Base-by-base conservation (phyloP, 148 eudicot genomes). In the Amaranthus hypochondriacus region DNA sequence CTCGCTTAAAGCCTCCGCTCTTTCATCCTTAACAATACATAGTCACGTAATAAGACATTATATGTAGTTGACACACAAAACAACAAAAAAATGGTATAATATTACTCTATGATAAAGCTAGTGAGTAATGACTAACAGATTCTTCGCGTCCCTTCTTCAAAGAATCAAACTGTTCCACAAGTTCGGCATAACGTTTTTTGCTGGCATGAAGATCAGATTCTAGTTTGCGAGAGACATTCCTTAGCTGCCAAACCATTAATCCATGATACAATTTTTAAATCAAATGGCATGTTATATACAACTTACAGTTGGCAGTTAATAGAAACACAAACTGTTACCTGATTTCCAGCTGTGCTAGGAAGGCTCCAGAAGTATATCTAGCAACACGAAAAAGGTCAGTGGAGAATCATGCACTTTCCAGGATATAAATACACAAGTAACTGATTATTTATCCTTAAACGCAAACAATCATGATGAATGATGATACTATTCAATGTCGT, bases 311-410 rank as follows among this genome's bases (percentile, higher is more conserved):
- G 64, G 68, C 18, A 5, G 66, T 21, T 60, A 54, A 42, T 53
- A 42, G 43, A 56, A 70, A 42, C 18, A 7, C 51, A 61, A 58
- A 78, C 47, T 8, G 67, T 76, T 75, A 95, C 98, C 92, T 95
- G 98, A 86, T 95, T 94, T 73, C 98, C 98, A 77, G 98, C 98
- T 83, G 93, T 87, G 79, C 98, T 92, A 59, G 97, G 98, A 80
- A 95, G 96, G 77, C 98, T 95, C 98, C 97, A 95, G 72, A 95
- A 95, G 85, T 92, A 95, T 67, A 95, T 82, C 98, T 94, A 84
- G 2, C 51, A 44, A 84, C 61, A 69, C n/a, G 14, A 76, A 49
- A 7, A 62, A 73, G 21, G 65, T 48, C 59, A 71, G 21, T 51
- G 56, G 47, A 48, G 69, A 48, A 28, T 50, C 7, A 52, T 74